A percentile compares a stretch with the other conserved stretches of the same genome.
These are phyloP conservation scores for Moniliella sp. DNA, from an alignment of 1,284 basidiomycete species.

Conservation along the genomic window DNA sequence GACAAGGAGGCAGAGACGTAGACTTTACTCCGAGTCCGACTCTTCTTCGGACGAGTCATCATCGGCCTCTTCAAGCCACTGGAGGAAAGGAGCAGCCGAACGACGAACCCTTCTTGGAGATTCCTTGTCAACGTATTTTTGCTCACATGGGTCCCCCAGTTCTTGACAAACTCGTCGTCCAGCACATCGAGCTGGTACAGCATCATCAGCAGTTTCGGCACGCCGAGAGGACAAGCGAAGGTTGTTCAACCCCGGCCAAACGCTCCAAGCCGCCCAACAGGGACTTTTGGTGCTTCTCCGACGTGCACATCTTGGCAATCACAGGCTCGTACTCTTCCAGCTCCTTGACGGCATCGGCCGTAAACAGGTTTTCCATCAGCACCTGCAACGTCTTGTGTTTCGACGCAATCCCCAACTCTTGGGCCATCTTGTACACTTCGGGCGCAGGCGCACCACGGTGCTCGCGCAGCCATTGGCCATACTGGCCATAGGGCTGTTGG, in stretches of 20 bases:
- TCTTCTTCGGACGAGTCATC: conserved; percentile 25
- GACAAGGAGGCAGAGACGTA: too few species aligned
- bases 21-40: too few species aligned
- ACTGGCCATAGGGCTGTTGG: conserved; percentile 50
- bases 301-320: conserved; percentile 47
- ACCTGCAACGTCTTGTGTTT: conserved; percentile 80
- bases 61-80: conserved; percentile 31
- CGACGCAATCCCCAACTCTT: conserved; percentile 74
- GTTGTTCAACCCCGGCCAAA: conserved; percentile 22
- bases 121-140: conserved; percentile 92
- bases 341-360: conserved; percentile 52
- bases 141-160: conserved; percentile 91
- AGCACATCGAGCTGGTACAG: conserved; percentile 81
- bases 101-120: conserved; percentile 83
- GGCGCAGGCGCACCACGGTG: conserved; percentile 45
- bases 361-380: conserved; percentile 69
- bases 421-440: conserved; percentile 65
- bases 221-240: conserved; percentile 32
- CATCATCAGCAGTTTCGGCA: conserved; percentile 82
- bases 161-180: conserved; percentile 68
- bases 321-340: conserved; percentile 53
- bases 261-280: conserved; percentile 44
- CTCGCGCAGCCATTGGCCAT: conserved; percentile 69
- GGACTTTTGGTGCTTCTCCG: conserved; percentile 84
- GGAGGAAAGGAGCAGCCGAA: conserved; percentile 76